A percentile compares a stretch with the other conserved stretches of the same genome.
Conservation (phyloP, 306 rosid species). For the Vigna trinervia region DNA sequence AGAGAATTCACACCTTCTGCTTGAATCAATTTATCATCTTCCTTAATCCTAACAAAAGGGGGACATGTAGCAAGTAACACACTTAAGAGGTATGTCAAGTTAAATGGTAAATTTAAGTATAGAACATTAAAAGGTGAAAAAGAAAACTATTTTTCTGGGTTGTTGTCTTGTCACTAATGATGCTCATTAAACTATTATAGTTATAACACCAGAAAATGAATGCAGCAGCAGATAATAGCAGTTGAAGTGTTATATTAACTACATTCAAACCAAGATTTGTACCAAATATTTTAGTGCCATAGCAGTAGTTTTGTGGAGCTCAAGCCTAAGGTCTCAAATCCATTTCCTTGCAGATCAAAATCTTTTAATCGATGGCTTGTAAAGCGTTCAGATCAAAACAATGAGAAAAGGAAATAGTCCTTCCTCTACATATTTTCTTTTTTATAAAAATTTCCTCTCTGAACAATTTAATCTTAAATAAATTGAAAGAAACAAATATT, state of each 20-base stretch:
- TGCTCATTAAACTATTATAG: slow-evolving; percentile 22
- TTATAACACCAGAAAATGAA: slow-evolving; percentile 11
- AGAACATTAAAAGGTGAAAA: slow-evolving; percentile 23
- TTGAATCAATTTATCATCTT: slow-evolving; percentile 90
- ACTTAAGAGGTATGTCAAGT: neutral
- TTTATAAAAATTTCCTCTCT: neutral
- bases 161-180: slow-evolving; percentile 11
- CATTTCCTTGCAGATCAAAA: neutral
- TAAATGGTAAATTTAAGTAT: neutral
- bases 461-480: slow-evolving; percentile 13
- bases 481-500: slow-evolving; percentile 16
- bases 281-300: neutral
- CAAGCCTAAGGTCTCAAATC: slow-evolving; percentile 4
- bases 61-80: slow-evolving; percentile 17
- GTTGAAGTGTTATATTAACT: slow-evolving; percentile 20
- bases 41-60: slow-evolving; percentile 70
- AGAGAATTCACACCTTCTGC: slow-evolving; percentile 94
- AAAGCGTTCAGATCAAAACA: neutral
- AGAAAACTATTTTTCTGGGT: slow-evolving; percentile 16
- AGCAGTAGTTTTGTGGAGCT: neutral
- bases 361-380: slow-evolving; percentile 19
- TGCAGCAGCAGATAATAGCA: slow-evolving; percentile 15
- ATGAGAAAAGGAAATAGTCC: neutral
- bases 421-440: neutral
- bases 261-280: slow-evolving; percentile 4